Conservation (phyloP, 306 rosid species). For the Dryas octopetala region DNA sequence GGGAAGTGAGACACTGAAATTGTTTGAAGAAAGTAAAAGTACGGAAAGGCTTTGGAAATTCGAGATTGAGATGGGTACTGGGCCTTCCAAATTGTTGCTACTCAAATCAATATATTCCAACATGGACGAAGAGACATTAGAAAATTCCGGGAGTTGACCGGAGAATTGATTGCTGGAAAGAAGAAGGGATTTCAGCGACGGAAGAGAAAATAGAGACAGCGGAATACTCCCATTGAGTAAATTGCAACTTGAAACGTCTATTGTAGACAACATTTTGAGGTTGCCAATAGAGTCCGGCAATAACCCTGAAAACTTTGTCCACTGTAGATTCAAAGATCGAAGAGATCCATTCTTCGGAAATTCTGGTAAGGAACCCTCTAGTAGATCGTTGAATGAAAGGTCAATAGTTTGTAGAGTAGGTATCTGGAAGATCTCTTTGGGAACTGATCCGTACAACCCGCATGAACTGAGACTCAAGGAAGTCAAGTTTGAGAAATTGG, state of each 20-base stretch:
- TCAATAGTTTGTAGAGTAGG: slow-evolving; percentile 7
- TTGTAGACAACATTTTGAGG: neutral
- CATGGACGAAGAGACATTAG: slow-evolving; percentile 15
- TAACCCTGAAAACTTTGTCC: slow-evolving; percentile 8
- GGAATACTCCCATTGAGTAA: slow-evolving; percentile 30
- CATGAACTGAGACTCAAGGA: slow-evolving; percentile 9
- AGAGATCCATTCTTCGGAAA: slow-evolving; percentile 5
- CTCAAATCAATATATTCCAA: slow-evolving; percentile 43
- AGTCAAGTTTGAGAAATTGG: slow-evolving; percentile 21
- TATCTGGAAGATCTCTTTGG: slow-evolving; percentile 27
- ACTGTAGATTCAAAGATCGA: neutral
- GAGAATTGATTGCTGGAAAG: slow-evolving; percentile 11
- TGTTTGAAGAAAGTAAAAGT: slow-evolving; percentile 30
- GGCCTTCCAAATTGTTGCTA: slow-evolving; percentile 44
- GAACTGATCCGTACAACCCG: too few relatives aligned
- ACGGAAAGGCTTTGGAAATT: slow-evolving; percentile 1
- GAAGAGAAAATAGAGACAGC: slow-evolving; percentile 7
- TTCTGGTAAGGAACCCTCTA: slow-evolving; percentile 21
- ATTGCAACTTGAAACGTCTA: slow-evolving; percentile 18
- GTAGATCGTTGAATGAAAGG: too few relatives aligned
- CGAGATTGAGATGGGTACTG: slow-evolving; percentile 27
- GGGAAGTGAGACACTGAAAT: neutral
- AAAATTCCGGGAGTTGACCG: slow-evolving; percentile 9
- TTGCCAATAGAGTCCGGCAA: slow-evolving; percentile 26
- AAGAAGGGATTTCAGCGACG: neutral